Evolutionary conservation across 1,284 basidiomycete genomes (phyloP).

Genomic region (Vanrija humicola): DNA sequence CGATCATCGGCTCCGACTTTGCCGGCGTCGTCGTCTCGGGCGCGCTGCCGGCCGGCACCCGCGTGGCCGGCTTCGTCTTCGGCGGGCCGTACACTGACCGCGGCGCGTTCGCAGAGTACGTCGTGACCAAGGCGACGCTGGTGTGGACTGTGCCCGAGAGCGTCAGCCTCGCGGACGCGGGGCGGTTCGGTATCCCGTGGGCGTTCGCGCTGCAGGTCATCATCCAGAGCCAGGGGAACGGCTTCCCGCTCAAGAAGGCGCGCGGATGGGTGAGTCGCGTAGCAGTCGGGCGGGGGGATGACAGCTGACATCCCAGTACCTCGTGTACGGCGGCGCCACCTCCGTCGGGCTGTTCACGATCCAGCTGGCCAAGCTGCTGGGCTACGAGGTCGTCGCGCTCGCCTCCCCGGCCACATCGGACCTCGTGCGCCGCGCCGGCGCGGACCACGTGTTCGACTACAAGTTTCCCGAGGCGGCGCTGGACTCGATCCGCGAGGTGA

Average conservation of each 20-base stretch:
- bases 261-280: slow-evolving; percentile 23
- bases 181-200: slow-evolving; percentile 48
- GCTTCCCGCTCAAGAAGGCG: slow-evolving; percentile 14
- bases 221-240: slow-evolving; percentile 8
- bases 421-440: slow-evolving; percentile 51
- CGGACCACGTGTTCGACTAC: slow-evolving; percentile 43
- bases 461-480: slow-evolving; percentile 22
- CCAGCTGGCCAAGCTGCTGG: slow-evolving; percentile 51
- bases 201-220: slow-evolving; percentile 17
- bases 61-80: slow-evolving; percentile 53
- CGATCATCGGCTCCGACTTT: slow-evolving; percentile 41
- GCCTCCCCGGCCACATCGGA: slow-evolving; percentile 49
- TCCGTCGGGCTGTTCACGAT: slow-evolving; percentile 52
- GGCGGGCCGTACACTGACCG: slow-evolving; percentile 45
- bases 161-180: slow-evolving; percentile 46
- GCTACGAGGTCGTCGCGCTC: slow-evolving; percentile 51
- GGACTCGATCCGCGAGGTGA: slow-evolving; percentile 29
- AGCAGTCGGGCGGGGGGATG: too few species aligned
- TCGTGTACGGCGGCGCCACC: slow-evolving; percentile 53
- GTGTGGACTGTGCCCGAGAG: slow-evolving; percentile 24
- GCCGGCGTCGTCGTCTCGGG: slow-evolving; percentile 50
- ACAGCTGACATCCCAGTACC: slow-evolving; percentile 18
- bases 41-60: slow-evolving; percentile 41
- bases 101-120: slow-evolving; percentile 51
- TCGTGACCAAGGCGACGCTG: slow-evolving; percentile 31